Base-by-base conservation (phyloP, 1,284 basidiomycete species). In the Marasmius fiardii region DNA sequence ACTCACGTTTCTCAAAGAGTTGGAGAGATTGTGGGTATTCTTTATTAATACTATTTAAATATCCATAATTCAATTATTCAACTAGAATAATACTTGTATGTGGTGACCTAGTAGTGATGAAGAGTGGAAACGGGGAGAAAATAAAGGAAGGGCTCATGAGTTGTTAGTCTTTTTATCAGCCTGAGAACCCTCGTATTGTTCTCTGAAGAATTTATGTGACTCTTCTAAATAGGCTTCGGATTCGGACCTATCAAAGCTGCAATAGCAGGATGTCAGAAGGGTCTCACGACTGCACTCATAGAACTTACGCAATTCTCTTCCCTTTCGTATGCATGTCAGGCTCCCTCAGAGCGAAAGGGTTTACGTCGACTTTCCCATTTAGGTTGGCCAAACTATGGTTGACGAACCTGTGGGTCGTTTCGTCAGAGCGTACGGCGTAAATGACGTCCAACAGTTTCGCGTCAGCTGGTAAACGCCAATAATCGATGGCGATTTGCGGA, bases 371-470 rank as follows among this genome's bases (percentile, higher is more conserved):
- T 43, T 79, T 71, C 28, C 79, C 77, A 61, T 93, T 76, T 50
- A 98, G 77, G 70, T 93, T 94, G 10, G 93, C 94, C 21, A 97
- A 76, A 57, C 89, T 92, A 73, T 97, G 94, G 71, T 97, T 95
- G 60, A 94, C 92, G 65, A 93, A 96, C 55, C 95, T 81, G 66
- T 98, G 95, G 0, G 91, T 93, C 2, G 89, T 86, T 69, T 98
- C 96, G 70, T 99, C 96, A 12, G 93, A 93, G 83, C 64, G 82
- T 18, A 99, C 92, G 14, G 92, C 93, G 63, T 92, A 89, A 55
- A 98, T 78, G 48, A 98, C 90, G 65, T 98, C 95, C 23, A 92
- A 75, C 58, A 98, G 74, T 64, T 83, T 93, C 0, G 94, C 89
- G 62, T 88, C 77, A 1, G 79, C 68, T 1, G 74, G 69, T 34